Conservation (phyloP, 768 basidiomycete species). For the Kwoniella sp. region DNA sequence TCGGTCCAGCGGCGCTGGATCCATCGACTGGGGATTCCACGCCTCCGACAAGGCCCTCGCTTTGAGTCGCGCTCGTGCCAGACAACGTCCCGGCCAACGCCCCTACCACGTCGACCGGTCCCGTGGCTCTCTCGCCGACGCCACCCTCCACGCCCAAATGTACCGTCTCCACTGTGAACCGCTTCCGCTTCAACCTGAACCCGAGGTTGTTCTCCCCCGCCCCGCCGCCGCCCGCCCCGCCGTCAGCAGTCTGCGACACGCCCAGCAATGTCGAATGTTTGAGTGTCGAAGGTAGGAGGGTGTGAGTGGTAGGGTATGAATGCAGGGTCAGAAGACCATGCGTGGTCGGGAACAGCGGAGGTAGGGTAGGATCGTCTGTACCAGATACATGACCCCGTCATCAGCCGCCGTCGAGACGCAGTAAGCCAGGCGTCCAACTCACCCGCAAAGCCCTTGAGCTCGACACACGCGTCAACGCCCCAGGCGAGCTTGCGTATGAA, state of each 20-base stretch:
- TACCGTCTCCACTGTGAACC: slow-evolving; percentile 83
- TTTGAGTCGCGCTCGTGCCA: not conserved
- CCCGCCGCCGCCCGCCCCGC: slow-evolving; percentile 52
- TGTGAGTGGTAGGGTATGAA: slow-evolving; percentile 67
- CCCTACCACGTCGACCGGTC: slow-evolving; percentile 24
- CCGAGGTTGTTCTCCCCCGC: slow-evolving; percentile 95
- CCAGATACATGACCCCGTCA: too few relatives aligned
- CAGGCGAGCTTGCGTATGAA: slow-evolving; percentile 77
- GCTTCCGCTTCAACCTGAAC: slow-evolving; percentile 84
- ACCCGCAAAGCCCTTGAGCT: slow-evolving; percentile 76
- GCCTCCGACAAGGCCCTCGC: not conserved
- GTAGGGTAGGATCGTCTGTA: slow-evolving; percentile 71
- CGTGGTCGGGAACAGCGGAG: slow-evolving; percentile 70
- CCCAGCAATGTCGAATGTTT: slow-evolving; percentile 79
- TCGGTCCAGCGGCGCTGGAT: not conserved
- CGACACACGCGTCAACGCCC: slow-evolving; percentile 70
- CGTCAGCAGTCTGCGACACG: slow-evolving; percentile 55
- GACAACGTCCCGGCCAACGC: slow-evolving; percentile 3
- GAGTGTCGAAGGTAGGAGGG: slow-evolving; percentile 72
- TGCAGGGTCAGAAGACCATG: slow-evolving; percentile 80
- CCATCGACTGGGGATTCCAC: not conserved
- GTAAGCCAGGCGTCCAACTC: slow-evolving; percentile 34
- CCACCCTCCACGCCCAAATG: slow-evolving; percentile 57
- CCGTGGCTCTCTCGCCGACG: slow-evolving; percentile 47
- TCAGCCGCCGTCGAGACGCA: not conserved